Conservation (phyloP, 2,329 filamentous ascomycete species). For the Penicillium brevicompactum region DNA sequence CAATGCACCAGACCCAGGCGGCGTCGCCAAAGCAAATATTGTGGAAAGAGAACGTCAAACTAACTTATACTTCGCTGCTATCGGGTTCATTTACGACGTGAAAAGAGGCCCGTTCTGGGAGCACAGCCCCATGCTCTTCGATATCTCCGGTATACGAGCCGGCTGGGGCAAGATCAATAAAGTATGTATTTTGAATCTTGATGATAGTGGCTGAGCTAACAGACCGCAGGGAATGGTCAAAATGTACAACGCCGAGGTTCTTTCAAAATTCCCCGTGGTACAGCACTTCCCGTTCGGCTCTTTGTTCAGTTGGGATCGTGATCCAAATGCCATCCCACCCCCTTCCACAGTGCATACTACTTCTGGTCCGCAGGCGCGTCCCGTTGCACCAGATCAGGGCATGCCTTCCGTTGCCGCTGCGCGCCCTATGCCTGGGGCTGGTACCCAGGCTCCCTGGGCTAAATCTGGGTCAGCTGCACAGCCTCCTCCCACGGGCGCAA, state of each 20-base stretch:
- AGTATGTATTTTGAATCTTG: conserved; percentile 38
- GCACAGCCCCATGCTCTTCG: conserved; percentile 90
- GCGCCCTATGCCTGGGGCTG: conserved; percentile 20
- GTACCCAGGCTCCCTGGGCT: conserved; percentile 42
- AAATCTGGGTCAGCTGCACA: conserved; percentile 18
- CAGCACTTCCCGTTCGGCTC: conserved; percentile 89
- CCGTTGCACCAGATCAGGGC: conserved; percentile 21
- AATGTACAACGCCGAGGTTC: conserved; percentile 97
- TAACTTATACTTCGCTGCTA: conserved; percentile 92
- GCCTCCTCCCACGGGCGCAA: conserved; percentile 23
- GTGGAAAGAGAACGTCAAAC: conserved; percentile 66
- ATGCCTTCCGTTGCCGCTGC: conserved; percentile 11
- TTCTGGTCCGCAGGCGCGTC: conserved; percentile 28
- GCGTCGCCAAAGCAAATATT: conserved; percentile 65
- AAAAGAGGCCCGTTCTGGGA: conserved; percentile 97
- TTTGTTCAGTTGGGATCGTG: conserved; percentile 74
- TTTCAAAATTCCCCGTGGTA: conserved; percentile 97
- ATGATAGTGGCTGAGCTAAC: conserved; percentile 1
- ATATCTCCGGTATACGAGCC: conserved; percentile 85
- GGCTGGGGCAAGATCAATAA: conserved; percentile 99
- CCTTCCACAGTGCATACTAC: conserved; percentile 58
- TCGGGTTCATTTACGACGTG: conserved; percentile 96
- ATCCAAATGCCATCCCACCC: conserved; percentile 60
- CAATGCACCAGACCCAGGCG: conserved; percentile 69
- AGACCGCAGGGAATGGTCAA: conserved; percentile 83